Evolutionary conservation across 2,329 filamentous ascomycete species (phyloP), one percentile per base, ranked within the genome.

Genomic region (Sordariomycetes sp.): DNA sequence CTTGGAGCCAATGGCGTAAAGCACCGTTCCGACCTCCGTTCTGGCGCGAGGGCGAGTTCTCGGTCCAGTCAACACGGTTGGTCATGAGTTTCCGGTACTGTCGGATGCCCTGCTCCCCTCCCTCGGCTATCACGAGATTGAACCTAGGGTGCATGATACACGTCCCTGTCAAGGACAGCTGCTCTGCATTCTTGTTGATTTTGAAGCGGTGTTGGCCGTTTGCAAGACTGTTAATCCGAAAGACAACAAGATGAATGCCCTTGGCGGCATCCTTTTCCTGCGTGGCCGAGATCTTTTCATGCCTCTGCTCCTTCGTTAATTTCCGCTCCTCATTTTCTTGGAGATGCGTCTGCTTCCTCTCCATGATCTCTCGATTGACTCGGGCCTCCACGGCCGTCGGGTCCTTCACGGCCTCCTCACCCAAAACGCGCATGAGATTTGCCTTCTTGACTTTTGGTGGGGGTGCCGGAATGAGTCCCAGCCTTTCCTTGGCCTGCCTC

Each of bases 381-480:
- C 90, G 86, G 55, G 91, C 90, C 74, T 99, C 94, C 53, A 99
- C 94, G 3, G 94, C 94, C 0, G 95, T 99, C 7, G 94, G 94
- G 72, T 99, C 94, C 68, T 96, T 95, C 64, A 99, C 93, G 20
- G 81, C 81, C 72, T 70, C 73, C 72, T 97, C 90, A 62, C 94
- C 94, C 59, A 97, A 79, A 34, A 99, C 94, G 59, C 92, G 87
- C 94, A 99, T 99, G 68, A 99, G 82, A 71, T 99, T 99, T 59
- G 88, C 89, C 72, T 95, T 95, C 75, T 97, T 97, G 64, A 99
- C 90, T 73, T 97, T 99, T 12, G 94, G 93, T 28, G 92, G 88
- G 32, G 92, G 91, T 22, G 93, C 90, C 3, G 92, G 90, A 60
- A 93, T 87, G 16, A 99, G 79, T 22, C 94, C 94, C 12, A 99